Evolutionary conservation across 345 rosid species (phyloP), one percentile per base, ranked within the genome.

Genomic region (Anastatica hierochuntica): DNA sequence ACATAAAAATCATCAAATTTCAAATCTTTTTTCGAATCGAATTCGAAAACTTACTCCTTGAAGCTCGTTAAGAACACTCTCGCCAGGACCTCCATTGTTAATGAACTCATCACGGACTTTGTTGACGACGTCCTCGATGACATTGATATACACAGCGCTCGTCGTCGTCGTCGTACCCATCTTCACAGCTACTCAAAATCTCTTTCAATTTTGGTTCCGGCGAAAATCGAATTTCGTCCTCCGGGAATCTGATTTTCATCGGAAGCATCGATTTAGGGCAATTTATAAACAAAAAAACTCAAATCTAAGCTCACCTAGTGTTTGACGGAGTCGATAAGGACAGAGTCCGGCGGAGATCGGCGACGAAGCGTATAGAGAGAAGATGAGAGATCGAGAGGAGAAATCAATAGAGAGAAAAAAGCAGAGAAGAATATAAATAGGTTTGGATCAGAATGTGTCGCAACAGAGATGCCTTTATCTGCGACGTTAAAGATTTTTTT

Each of bases 31-130:
- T 2, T 14, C n/a, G 2, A 57, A 37, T 11, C 3, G 49, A 13
- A 49, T 8, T 0, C 43, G 33, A 29, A 48, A 23, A 30, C 64
- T 79, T 75, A 94, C 99, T 69, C 82, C 90, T 77, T 94, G 97
- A 40, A 94, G 99, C 65, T 85, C 92, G 55, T 7, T 60, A 62
- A 94, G 97, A 49, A 83, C 94, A 63, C 67, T 64, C 69, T 85
- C 99, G 41, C 95, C 97, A 0, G 95, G 87, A 6, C 90, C 96
- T 21, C 88, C 89, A 70, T 72, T 78, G 72, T 67, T 68, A 60
- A 83, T 40, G 66, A 94, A 94, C 83, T 85, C 97, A 0, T 85
- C 97, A 13, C 94, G 95, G 53, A 83, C 88, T 75, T 94, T 94
- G 76, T n/a, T 71, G 58, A 88, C 73, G 58, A 94, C 97, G 19